phyloP scores from a whole-genome alignment of 208 protist species.

The Trypanosoma caninum region DNA sequence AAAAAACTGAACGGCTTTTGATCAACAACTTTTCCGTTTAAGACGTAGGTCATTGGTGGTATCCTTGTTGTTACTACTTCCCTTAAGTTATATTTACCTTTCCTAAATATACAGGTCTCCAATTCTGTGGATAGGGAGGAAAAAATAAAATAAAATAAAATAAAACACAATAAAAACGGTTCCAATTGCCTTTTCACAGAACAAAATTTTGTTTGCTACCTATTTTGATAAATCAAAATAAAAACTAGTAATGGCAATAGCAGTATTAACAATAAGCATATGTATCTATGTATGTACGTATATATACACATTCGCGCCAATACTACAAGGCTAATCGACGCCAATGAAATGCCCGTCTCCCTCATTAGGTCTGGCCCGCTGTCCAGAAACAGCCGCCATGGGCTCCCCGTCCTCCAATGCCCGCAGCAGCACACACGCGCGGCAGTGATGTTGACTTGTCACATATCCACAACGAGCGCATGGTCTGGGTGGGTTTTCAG shows the following conservation, averaged over 20 bases:
- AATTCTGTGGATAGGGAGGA: conserved; percentile 5
- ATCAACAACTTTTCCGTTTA: conserved; percentile 70
- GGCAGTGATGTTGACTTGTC: conserved; percentile 89
- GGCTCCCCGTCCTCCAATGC: conserved; percentile 72
- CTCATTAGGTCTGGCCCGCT: background rate
- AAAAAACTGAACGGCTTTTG: conserved; percentile 65
- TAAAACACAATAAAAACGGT: background rate
- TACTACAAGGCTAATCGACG: background rate
- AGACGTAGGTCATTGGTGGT: conserved; percentile 82
- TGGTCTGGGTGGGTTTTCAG: conserved; percentile 38
- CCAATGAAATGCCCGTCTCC: background rate
- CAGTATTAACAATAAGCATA: too few species aligned
- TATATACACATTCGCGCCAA: too few species aligned
- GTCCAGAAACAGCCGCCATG: conserved; percentile 30
- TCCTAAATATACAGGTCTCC: too few species aligned
- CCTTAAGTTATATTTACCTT: too few species aligned
- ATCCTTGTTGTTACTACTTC: too few species aligned
- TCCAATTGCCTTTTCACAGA: too few species aligned
- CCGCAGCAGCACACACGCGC: conserved; percentile 93
- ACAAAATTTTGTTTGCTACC: too few species aligned
- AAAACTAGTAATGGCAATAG: too few species aligned
- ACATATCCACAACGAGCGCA: conserved; percentile 92
- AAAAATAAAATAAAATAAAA: conserved; percentile 11
- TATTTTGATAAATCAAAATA: too few species aligned
- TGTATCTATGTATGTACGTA: too few species aligned